Percentiles rank a stretch among this genome's conserved stretches.
Evolutionary conservation across 164 flowering plant species (phyloP).

Genomic region (Magnolia officinalis): DNA sequence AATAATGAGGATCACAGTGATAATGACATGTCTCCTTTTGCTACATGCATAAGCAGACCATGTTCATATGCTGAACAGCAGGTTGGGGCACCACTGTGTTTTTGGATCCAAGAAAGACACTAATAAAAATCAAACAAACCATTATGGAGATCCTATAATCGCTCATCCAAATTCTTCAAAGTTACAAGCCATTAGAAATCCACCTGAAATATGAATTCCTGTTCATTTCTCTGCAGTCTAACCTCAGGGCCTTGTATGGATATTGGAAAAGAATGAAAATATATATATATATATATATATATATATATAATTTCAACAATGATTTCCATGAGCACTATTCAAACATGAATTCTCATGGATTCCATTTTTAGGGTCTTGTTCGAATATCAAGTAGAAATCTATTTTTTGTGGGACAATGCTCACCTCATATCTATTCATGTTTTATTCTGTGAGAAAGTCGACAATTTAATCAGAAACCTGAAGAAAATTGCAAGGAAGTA

Average conservation of each 20-base stretch:
- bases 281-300: too few relatives aligned
- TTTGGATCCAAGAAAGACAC: background rate
- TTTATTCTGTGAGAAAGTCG: background rate
- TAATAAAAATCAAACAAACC: background rate
- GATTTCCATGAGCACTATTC: too few relatives aligned
- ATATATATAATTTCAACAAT: too few relatives aligned
- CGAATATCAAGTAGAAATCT: too few relatives aligned
- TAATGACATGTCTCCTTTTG: too few relatives aligned
- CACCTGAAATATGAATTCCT: background rate
- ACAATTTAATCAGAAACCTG: background rate
- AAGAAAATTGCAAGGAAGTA: background rate
- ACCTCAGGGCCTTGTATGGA: background rate
- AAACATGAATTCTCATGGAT: too few relatives aligned
- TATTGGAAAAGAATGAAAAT: too few relatives aligned
- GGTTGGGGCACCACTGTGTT: background rate
- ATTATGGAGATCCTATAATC: background rate
- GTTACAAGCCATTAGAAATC: background rate
- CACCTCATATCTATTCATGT: background rate
- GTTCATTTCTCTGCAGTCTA: background rate
- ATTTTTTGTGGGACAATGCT: too few relatives aligned
- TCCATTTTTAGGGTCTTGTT: too few relatives aligned
- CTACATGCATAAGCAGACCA: too few relatives aligned
- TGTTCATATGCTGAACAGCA: background rate
- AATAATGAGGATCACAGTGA: background rate
- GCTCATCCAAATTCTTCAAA: background rate